Percentiles rank a stretch among this genome's conserved stretches.
These are phyloP conservation scores for Tagetes erecta DNA, from an alignment of 129 eudicot species.

Conservation along the genomic window DNA sequence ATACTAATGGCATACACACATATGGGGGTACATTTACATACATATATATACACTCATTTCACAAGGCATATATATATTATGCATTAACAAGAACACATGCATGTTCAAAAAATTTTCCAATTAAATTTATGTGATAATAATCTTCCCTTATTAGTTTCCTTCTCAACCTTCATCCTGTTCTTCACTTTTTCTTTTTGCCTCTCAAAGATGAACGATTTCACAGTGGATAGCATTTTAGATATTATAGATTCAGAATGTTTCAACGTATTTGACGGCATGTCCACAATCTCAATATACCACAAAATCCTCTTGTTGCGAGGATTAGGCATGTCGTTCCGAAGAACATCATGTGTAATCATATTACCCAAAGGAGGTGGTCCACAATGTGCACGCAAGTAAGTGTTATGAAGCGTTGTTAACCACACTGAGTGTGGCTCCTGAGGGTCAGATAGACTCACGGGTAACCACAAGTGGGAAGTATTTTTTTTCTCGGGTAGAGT, in stretches of 20 bases:
- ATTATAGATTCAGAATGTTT: slow-evolving; percentile 25
- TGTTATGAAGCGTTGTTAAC: slow-evolving; percentile 38
- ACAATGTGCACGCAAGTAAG: slow-evolving; percentile 36
- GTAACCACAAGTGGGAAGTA: slow-evolving; percentile 39
- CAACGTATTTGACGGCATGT: slow-evolving; percentile 28
- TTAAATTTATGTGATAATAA: slow-evolving; percentile 27
- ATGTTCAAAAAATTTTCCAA: slow-evolving; percentile 24
- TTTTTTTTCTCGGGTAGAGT: slow-evolving; percentile 33
- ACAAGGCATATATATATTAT: background rate
- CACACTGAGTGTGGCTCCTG: slow-evolving; percentile 17
- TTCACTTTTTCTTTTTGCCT: slow-evolving; percentile 29
- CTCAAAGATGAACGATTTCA: slow-evolving; percentile 29
- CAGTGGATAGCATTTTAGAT: slow-evolving; percentile 22
- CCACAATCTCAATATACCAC: slow-evolving; percentile 47
- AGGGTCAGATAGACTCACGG: slow-evolving; percentile 17
- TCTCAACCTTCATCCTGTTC: slow-evolving; percentile 32
- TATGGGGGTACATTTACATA: background rate
- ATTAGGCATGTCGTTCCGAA: slow-evolving; percentile 14
- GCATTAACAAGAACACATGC: background rate
- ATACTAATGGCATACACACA: background rate
- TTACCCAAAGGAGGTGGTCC: slow-evolving; percentile 41
- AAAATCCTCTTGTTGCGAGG: slow-evolving; percentile 27
- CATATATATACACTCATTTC: background rate
- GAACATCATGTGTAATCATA: slow-evolving; percentile 41
- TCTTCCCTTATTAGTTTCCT: slow-evolving; percentile 33